Base-by-base conservation (phyloP, 495 filamentous ascomycete species). In the Wilcoxina mikolae region DNA sequence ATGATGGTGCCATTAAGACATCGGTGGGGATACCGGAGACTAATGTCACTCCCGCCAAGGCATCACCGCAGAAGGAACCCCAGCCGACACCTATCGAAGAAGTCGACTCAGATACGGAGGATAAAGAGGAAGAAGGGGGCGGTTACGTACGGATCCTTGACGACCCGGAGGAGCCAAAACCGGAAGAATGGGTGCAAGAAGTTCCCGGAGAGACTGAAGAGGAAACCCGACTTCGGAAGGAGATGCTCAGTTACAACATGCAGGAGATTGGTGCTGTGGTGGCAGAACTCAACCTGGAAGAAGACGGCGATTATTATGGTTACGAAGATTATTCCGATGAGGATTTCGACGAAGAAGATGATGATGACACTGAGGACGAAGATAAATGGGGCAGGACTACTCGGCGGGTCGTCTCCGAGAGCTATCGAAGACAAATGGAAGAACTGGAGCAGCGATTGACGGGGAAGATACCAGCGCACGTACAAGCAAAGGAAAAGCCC, bases 231-330 rank as follows among this genome's bases (percentile, higher is more conserved):
- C 68, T 94, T 2, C 84, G 93, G 10, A 78, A 82, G 51, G 79
- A 95, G 59, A 96, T 98, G 91, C 69, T 95, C n/a, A 73, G 84
- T 56, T 96, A 95, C 61, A 81, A 81, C 44, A 77, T 91, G 67
- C 72, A 68, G 22, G 88, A 95, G 59, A 80, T 98, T 51, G 85
- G 85, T 0, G 77, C 85, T 23, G 83, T 98, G 1, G 90, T 98
- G 4, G 90, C 90, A n/a, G 87, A 95, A 69, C 73, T 98, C 28
- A 77, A 91, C 53, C 64, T 98, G 11, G 86, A 94, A 44, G 84
- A 88, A 28, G 78, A 76, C 24, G 77, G 71, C 43, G 70, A 72
- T n/a, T 72, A 67, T 29, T 71, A 74, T n/a, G 76, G 74, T 41
- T 65, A 80, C 17, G 69, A 78, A 24, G 74, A 79, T 15, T 68